Evolutionary conservation across 2,329 filamentous ascomycete genomes (phyloP).

Genomic region (Eutypa lata): DNA sequence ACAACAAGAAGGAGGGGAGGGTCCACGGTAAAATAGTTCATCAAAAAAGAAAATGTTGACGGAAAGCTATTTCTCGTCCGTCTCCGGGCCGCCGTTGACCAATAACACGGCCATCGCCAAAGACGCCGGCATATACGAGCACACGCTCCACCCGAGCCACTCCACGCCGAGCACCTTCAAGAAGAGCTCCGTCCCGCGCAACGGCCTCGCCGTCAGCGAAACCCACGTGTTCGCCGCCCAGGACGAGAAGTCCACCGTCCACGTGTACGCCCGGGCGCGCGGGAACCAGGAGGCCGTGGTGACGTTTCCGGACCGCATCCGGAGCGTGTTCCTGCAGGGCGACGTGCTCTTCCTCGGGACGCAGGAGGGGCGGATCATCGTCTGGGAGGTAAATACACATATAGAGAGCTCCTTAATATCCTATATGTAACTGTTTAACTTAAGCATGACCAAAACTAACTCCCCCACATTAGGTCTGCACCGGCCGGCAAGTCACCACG

Average conservation of each 20-base stretch:
- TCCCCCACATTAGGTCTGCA: constrained; percentile 54
- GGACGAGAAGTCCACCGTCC: constrained; percentile 83
- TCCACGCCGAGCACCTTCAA: constrained; percentile 79
- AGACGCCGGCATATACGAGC: constrained; percentile 83
- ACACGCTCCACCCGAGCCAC: constrained; percentile 75
- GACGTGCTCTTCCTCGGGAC: constrained; percentile 79
- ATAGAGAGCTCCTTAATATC: too few species aligned
- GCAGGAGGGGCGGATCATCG: constrained; percentile 76
- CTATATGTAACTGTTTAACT: too few species aligned
- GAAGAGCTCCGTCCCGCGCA: constrained; percentile 79
- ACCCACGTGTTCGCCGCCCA: constrained; percentile 91
- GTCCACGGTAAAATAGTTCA: too few species aligned
- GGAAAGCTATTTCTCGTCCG: constrained; percentile 58
- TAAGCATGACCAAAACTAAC: background rate
- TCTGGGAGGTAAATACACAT: constrained; percentile 75
- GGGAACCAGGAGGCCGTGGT: constrained; percentile 85
- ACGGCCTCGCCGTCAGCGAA: constrained; percentile 75
- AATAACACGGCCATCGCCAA: constrained; percentile 64
- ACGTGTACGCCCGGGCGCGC: constrained; percentile 83
- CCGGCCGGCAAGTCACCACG: constrained; percentile 73
- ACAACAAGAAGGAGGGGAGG: too few species aligned
- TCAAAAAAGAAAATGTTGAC: constrained; percentile 58
- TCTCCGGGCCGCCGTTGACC: constrained; percentile 54
- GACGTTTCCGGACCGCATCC: constrained; percentile 83
- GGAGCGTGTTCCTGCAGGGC: constrained; percentile 69